Conservation (phyloP, 176 grass and related monocot species). For the Phoenix dactylifera region DNA sequence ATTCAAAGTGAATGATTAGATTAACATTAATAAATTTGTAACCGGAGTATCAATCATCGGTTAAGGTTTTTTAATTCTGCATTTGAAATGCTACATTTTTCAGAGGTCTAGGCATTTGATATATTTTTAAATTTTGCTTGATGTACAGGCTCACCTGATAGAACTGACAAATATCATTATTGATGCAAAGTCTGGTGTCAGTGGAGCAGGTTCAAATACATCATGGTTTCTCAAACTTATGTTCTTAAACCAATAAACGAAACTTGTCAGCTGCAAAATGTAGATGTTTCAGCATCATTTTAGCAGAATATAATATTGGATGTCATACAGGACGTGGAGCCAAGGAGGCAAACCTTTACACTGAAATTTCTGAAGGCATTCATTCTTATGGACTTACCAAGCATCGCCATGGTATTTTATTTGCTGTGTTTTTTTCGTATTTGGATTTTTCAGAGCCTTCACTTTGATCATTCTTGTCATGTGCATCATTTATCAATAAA, state of each 20-base stretch:
- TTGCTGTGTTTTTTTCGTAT: too few relatives aligned
- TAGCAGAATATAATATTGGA: neutral
- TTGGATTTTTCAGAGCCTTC: too few relatives aligned
- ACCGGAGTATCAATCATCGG: too few relatives aligned
- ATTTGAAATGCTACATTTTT: neutral
- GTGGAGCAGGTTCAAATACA: conserved; percentile 61
- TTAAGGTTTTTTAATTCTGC: too few relatives aligned
- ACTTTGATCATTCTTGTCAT: too few relatives aligned
- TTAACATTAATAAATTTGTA: too few relatives aligned
- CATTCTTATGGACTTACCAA: conserved; percentile 89
- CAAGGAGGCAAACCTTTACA: conserved; percentile 98
- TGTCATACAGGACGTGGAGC: conserved; percentile 72
- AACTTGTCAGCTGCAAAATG: too few relatives aligned
- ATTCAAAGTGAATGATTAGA: too few relatives aligned
- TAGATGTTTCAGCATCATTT: neutral
- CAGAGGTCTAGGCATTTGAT: neutral
- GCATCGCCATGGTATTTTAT: conserved; percentile 71
- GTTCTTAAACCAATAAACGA: too few relatives aligned
- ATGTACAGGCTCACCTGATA: conserved; percentile 53
- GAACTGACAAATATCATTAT: conserved; percentile 84
- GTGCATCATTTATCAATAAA: too few relatives aligned
- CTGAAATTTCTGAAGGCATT: conserved; percentile 90
- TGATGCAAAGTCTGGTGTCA: conserved; percentile 97
- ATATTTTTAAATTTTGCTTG: conserved; percentile 3
- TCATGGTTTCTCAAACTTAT: neutral